Conservation (phyloP, 345 rosid genomes). For the Mangifera indica region DNA sequence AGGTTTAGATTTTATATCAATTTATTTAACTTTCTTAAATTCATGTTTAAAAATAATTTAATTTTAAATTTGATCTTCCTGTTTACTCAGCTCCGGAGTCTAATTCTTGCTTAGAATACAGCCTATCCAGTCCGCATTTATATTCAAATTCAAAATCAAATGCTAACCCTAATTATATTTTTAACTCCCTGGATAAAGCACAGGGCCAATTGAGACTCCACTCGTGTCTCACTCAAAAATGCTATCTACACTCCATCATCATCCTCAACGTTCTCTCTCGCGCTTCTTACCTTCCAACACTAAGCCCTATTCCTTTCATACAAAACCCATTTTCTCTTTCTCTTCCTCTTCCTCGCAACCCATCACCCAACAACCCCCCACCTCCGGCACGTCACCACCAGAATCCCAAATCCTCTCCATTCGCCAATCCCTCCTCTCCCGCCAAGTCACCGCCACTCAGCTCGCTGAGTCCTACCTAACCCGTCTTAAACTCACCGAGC, state of each 20-base stretch:
- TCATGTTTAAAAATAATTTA: too few species aligned
- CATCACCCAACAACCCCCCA: slow-evolving; percentile 28
- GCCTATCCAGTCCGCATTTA: too few species aligned
- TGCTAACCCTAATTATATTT: too few species aligned
- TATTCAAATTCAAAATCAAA: too few species aligned
- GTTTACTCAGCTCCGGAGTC: too few species aligned
- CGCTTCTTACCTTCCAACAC: slow-evolving; percentile 33
- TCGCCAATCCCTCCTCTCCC: slow-evolving; percentile 74
- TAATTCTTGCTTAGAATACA: too few species aligned
- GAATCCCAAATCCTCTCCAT: slow-evolving; percentile 66
- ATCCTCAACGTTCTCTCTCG: slow-evolving; percentile 46
- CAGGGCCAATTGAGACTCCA: too few species aligned
- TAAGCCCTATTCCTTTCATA: background rate
- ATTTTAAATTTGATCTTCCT: too few species aligned
- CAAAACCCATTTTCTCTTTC: slow-evolving; percentile 1
- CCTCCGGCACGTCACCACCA: slow-evolving; percentile 34
- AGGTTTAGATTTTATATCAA: too few species aligned
- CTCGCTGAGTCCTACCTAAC: slow-evolving; percentile 67
- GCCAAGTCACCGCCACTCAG: slow-evolving; percentile 57
- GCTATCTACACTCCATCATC: slow-evolving; percentile 47
- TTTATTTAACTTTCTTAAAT: too few species aligned
- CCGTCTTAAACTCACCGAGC: slow-evolving; percentile 68
- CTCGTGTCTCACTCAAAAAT: slow-evolving; percentile 8
- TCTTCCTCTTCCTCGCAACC: slow-evolving; percentile 18
- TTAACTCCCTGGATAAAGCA: too few species aligned